phyloP scores from a whole-genome alignment of 306 rosid genomes.

The Gastrolobium bilobum region DNA sequence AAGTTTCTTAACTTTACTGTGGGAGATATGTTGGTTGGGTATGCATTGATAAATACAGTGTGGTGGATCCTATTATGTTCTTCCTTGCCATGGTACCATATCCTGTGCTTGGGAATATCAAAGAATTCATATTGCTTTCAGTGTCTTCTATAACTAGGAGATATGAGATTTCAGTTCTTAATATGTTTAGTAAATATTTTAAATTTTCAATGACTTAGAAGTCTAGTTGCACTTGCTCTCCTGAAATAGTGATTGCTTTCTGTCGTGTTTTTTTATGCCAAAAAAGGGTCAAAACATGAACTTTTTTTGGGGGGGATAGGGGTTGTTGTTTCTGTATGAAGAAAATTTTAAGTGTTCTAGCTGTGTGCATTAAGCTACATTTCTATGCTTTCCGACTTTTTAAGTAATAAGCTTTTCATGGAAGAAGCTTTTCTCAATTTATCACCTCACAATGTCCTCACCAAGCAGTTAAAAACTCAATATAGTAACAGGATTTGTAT shows the following conservation, averaged over 20 bases:
- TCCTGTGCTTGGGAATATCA: neutral
- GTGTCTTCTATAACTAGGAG: neutral
- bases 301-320: no score
- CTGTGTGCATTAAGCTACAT: neutral
- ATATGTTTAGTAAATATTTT: neutral
- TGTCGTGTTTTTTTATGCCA: neutral
- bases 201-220: neutral
- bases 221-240: slow-evolving; percentile 5
- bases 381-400: neutral
- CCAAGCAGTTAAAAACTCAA: neutral
- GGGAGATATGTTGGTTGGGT: neutral
- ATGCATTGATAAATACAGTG: neutral
- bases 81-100: slow-evolving; percentile 3
- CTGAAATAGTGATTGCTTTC: neutral
- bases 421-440: neutral
- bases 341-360: no score
- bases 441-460: neutral
- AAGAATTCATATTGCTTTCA: neutral
- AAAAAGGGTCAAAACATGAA: neutral
- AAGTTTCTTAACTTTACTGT: neutral
- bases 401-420: neutral
- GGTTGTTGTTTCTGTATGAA: no score
- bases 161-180: neutral
- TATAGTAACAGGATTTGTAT: no score
- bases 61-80: neutral